A percentile compares a stretch with the other conserved stretches of the same genome.
These are phyloP conservation scores for Ordospora pajunii DNA, from an alignment of 371 early-diverging fungal genomes.

Conservation along the genomic window DNA sequence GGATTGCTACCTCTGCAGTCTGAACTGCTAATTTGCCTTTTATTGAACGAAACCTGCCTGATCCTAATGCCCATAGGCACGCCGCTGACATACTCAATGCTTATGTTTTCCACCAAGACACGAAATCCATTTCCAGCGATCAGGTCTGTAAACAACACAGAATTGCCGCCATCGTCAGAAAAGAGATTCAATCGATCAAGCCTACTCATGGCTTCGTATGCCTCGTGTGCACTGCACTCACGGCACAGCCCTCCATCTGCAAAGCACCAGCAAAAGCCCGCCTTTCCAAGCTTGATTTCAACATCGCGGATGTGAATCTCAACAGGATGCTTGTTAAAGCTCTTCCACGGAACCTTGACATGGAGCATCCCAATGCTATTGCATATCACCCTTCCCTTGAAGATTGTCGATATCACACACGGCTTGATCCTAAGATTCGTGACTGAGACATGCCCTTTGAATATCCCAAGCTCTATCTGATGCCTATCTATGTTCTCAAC, in stretches of 20 bases:
- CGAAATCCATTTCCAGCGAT: not conserved
- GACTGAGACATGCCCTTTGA: constrained; percentile 9
- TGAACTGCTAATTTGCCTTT: not conserved
- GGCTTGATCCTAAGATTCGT: constrained; percentile 1
- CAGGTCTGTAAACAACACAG: not conserved
- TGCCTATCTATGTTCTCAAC: constrained; percentile 14
- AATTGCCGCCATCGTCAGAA: not conserved
- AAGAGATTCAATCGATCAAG: not conserved
- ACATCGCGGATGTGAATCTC: not conserved
- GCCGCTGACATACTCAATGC: constrained; percentile 1
- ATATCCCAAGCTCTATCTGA: constrained; percentile 14
- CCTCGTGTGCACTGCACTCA: not conserved
- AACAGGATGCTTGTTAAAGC: not conserved
- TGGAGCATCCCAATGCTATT: not conserved
- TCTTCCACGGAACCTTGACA: not conserved
- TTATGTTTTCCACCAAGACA: not conserved
- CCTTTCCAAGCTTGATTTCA: constrained; percentile 1
- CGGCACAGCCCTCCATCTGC: not conserved
- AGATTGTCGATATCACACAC: not conserved
- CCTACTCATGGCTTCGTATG: not conserved
- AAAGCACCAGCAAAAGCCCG: constrained; percentile 10
- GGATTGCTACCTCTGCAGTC: not conserved
- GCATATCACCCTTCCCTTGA: not conserved
- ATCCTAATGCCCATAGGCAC: not conserved
- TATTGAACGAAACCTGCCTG: not conserved